Conservation (phyloP, 768 basidiomycete genomes). For the Panaeolus cyanescens region DNA sequence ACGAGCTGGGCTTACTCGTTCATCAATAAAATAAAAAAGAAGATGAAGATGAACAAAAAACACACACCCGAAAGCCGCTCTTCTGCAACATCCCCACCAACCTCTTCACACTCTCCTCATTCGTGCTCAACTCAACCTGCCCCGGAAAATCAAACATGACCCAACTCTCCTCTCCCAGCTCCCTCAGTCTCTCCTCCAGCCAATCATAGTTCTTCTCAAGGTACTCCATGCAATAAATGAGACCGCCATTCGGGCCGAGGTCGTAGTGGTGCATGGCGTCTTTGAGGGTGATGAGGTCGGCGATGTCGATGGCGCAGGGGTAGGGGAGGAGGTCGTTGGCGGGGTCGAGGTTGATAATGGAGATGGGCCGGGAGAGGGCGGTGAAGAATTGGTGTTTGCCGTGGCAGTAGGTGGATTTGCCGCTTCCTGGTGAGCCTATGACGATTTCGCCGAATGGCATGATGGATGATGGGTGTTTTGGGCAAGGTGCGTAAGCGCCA, state of each 20-base stretch:
- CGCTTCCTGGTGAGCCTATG: conserved; percentile 83
- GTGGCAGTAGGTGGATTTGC: conserved; percentile 87
- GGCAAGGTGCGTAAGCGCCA: not conserved
- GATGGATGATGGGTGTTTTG: not conserved
- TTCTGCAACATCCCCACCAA: conserved; percentile 71
- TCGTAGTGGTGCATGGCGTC: conserved; percentile 84
- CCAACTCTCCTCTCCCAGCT: conserved; percentile 75
- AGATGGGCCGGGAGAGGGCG: conserved; percentile 83
- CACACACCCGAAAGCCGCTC: conserved; percentile 80
- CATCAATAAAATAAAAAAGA: conserved; percentile 1
- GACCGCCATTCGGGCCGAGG: conserved; percentile 93
- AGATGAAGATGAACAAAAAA: not conserved
- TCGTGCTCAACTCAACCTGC: conserved; percentile 97
- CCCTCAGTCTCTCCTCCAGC: conserved; percentile 69
- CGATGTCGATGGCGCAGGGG: conserved; percentile 86
- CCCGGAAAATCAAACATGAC: conserved; percentile 95
- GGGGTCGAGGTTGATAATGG: conserved; percentile 94
- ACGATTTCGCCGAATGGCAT: conserved; percentile 93
- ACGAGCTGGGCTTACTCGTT: conserved; percentile 61
- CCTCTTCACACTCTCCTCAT: conserved; percentile 85
- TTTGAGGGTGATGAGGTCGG: conserved; percentile 81
- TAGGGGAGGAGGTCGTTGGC: conserved; percentile 91
- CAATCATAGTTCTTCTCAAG: conserved; percentile 94
- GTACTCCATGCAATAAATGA: conserved; percentile 97
- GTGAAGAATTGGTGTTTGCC: conserved; percentile 89